Evolutionary conservation across 169 alveolate genomes (phyloP).

Genomic region (Babesia bigemina): DNA sequence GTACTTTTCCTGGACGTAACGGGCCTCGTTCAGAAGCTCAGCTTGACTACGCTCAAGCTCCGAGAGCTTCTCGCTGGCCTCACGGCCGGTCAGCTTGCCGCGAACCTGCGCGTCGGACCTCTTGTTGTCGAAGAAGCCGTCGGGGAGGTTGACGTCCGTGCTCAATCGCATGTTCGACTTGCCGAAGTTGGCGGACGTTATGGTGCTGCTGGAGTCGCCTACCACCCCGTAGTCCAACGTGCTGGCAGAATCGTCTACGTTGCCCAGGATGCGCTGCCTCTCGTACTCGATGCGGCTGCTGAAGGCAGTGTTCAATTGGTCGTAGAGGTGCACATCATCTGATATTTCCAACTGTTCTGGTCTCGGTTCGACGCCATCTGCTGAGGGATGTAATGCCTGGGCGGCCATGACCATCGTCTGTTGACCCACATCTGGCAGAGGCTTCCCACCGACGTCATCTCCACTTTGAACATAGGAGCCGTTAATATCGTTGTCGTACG

Average conservation of each 20-base stretch:
- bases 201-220: conserved; percentile 19
- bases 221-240: conserved; percentile 4
- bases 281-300: conserved; percentile 64
- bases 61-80: conserved; percentile 52
- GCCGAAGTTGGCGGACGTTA: conserved; percentile 62
- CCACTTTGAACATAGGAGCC: not conserved
- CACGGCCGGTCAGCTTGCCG: conserved; percentile 50
- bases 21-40: conserved; percentile 61
- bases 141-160: conserved; percentile 55
- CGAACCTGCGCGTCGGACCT: conserved; percentile 66
- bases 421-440: not conserved
- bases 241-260: conserved; percentile 33
- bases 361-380: not conserved
- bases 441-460: not conserved
- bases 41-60: conserved; percentile 44
- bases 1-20: conserved; percentile 58
- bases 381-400: not conserved
- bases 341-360: not conserved
- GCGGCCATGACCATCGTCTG: not conserved
- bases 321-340: conserved; percentile 46
- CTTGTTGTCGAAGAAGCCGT: conserved; percentile 69
- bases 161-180: conserved; percentile 20
- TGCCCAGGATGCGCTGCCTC: conserved; percentile 43
- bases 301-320: conserved; percentile 70
- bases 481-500: not conserved